These are phyloP conservation scores for Botrytis deweyae DNA, from an alignment of 2,329 filamentous ascomycete genomes.

Conservation along the genomic window DNA sequence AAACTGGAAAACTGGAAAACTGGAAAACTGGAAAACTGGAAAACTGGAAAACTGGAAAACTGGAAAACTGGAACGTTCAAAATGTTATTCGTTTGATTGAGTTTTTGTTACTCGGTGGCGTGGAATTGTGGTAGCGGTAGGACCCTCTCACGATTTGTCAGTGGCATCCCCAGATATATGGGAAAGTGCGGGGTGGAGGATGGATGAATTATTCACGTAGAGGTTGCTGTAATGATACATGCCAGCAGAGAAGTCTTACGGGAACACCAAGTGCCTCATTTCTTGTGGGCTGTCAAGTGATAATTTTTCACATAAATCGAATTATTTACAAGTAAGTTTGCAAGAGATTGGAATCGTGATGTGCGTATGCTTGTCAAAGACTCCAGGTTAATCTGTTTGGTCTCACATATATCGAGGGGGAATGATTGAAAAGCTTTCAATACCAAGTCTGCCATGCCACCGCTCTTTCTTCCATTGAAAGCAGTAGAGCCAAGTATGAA, in stretches of 20 bases:
- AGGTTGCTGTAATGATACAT: neutral
- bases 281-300: neutral
- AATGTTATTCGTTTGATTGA: neutral
- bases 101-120: neutral
- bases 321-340: neutral
- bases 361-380: neutral
- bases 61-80: neutral
- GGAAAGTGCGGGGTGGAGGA: slow-evolving; percentile 1
- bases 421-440: neutral
- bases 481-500: neutral
- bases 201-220: neutral
- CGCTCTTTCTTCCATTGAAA: neutral
- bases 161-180: neutral
- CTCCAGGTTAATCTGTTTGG: neutral
- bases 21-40: neutral
- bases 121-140: neutral
- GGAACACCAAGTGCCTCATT: neutral
- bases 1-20: neutral
- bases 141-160: neutral
- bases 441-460: neutral
- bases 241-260: neutral
- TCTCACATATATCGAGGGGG: neutral
- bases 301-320: neutral
- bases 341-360: neutral
- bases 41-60: no score